A percentile compares a stretch with the other conserved stretches of the same genome.
Conservation (phyloP, 1,284 basidiomycete genomes). For the Cryptococcus depauperatus region DNA sequence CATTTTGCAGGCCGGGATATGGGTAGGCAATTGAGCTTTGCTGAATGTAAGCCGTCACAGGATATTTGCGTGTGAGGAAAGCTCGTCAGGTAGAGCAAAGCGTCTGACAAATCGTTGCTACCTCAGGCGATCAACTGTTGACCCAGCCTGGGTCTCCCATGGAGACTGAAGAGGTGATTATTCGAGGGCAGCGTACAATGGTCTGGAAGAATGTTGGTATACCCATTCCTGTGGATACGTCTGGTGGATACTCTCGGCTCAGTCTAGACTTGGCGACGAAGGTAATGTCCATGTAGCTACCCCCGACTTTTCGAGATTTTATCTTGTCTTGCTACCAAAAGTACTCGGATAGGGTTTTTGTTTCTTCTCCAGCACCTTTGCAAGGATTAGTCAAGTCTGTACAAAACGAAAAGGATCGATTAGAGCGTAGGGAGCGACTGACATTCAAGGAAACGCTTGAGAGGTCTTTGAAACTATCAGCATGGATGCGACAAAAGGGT, state of each 20-base stretch:
- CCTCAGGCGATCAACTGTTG: slow-evolving; percentile 31
- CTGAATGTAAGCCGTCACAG: slow-evolving; percentile 15
- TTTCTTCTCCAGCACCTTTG: background rate
- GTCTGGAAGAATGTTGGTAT: slow-evolving; percentile 37
- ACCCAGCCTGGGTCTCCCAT: slow-evolving; percentile 29
- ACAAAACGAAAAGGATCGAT: background rate
- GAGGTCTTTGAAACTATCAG: slow-evolving; percentile 17
- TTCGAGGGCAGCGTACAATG: slow-evolving; percentile 22
- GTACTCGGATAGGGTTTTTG: slow-evolving; percentile 15
- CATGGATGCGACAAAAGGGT: slow-evolving; percentile 27
- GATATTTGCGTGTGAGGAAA: no score
- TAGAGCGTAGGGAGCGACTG: slow-evolving; percentile 14
- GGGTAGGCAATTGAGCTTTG: slow-evolving; percentile 8
- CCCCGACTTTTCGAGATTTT: slow-evolving; percentile 30
- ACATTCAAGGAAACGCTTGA: slow-evolving; percentile 26
- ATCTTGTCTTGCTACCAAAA: slow-evolving; percentile 16
- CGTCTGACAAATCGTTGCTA: background rate
- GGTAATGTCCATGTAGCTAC: slow-evolving; percentile 23
- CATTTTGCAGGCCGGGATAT: background rate
- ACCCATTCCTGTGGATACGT: background rate
- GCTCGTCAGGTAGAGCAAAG: no score
- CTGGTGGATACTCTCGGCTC: background rate
- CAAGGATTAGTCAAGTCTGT: background rate
- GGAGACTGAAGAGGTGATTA: slow-evolving; percentile 29
- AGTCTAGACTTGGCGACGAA: no score